Conservation (phyloP, 148 eudicot genomes). For the Rhododendron henanense region DNA sequence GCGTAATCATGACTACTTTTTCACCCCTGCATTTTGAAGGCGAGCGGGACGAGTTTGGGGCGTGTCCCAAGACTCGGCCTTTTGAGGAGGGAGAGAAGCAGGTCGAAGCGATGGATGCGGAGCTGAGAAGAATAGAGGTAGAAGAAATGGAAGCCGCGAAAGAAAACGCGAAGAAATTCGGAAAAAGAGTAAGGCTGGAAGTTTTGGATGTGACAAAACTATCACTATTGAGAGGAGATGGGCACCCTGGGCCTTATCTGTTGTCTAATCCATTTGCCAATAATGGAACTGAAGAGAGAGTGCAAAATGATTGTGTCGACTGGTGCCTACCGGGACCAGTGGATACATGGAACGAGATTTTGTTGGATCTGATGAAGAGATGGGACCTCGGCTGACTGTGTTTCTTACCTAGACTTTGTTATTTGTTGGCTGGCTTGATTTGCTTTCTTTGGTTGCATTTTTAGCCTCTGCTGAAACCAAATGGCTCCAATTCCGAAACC, state of each 20-base stretch:
- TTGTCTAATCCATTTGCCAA: constrained; percentile 67
- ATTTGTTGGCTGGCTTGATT: background rate
- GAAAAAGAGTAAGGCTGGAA: constrained; percentile 33
- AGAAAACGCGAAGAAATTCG: constrained; percentile 8
- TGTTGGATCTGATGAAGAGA: constrained; percentile 61
- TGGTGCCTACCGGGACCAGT: constrained; percentile 93
- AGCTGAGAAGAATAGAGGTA: constrained; percentile 59
- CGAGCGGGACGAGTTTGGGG: constrained; percentile 81
- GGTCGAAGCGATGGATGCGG: constrained; percentile 64
- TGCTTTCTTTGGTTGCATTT: background rate
- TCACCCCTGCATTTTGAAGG: constrained; percentile 93
- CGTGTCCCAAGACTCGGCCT: constrained; percentile 74
- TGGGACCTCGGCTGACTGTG: constrained; percentile 20
- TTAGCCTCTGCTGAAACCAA: background rate
- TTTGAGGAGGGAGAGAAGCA: constrained; percentile 44
- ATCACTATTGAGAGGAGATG: constrained; percentile 79
- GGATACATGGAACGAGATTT: constrained; percentile 90
- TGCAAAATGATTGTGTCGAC: constrained; percentile 89
- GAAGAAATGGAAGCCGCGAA: constrained; percentile 45
- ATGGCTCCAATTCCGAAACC: background rate
- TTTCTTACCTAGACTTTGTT: background rate
- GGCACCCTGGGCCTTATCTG: constrained; percentile 92
- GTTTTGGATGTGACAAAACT: constrained; percentile 72
- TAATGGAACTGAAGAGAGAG: constrained; percentile 57
- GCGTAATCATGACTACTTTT: constrained; percentile 71